Conservation (phyloP, 2,329 filamentous ascomycete genomes). For the Claviceps citrina region DNA sequence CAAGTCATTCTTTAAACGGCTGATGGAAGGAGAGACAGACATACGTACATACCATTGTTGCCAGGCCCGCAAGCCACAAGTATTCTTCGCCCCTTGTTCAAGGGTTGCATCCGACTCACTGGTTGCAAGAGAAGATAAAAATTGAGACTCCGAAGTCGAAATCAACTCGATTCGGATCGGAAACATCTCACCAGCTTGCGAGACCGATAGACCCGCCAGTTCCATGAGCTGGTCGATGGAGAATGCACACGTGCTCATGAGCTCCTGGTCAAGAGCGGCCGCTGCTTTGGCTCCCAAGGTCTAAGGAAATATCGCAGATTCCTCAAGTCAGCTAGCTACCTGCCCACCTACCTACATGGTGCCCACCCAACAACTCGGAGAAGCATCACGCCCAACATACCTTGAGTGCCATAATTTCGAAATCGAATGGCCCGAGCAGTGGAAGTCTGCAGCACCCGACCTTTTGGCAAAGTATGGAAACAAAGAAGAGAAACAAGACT, state of each 20-base stretch:
- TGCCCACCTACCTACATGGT: too few species aligned
- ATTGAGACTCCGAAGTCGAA: too few species aligned
- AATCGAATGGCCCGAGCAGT: too few species aligned
- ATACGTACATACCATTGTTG: constrained; percentile 47
- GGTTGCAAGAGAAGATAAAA: too few species aligned
- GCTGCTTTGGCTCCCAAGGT: constrained; percentile 80
- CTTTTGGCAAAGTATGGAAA: too few species aligned
- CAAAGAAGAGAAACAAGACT: too few species aligned
- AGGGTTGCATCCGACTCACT: constrained; percentile 78
- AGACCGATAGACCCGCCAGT: constrained; percentile 79
- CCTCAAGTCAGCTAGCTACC: constrained; percentile 1
- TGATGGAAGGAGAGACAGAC: background rate
- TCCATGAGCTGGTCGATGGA: constrained; percentile 97
- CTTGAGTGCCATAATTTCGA: constrained; percentile 1
- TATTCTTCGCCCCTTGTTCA: constrained; percentile 52
- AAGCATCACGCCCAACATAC: background rate
- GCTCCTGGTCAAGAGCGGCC: constrained; percentile 75
- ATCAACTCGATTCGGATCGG: too few species aligned
- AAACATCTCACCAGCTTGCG: constrained; percentile 54
- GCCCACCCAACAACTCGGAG: too few species aligned
- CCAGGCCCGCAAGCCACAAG: constrained; percentile 84
- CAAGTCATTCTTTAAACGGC: background rate
- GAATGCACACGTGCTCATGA: constrained; percentile 80
- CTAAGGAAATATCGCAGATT: constrained; percentile 30
- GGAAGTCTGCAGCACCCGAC: too few species aligned